Base-by-base conservation (phyloP, 1,284 basidiomycete genomes). In the Phellopilus nigrolimitatus region DNA sequence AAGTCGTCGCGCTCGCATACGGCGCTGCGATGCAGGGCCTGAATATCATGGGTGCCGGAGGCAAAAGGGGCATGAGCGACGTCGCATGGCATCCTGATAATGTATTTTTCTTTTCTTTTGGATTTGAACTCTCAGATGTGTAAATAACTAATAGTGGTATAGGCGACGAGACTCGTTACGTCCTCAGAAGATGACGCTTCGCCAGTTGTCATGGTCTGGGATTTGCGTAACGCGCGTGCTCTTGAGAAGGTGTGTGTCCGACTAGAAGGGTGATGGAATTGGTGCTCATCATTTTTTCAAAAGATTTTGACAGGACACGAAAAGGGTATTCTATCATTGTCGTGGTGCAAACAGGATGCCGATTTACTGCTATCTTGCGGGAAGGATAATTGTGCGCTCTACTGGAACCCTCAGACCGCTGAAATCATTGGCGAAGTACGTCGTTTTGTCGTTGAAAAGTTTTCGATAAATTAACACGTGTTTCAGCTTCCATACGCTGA, bases 11-110 rank as follows among this genome's bases (percentile, higher is more conserved):
- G 6, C 72, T 99, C 41, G 82, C 88, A 8, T 97, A 97, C 64
- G 94, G 93, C 33, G 80, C 81, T 24, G 84, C 85, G 1, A 88
- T 85, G 9, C 74, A 79, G 46, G 71, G 70, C 38, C 72, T 74
- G 19, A 80, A 78, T 47, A 81, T 83, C 10, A 74, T 88, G 67
- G 84, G 82, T 21, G 79, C 85, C 28, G 88, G 91, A 31, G 87
- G 88, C 12, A 73, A 90, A 51, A 76, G 91, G 47, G 92, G 92
- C 9, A 95, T 98, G 89, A 97, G 94, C 65, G 91, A 93, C 62
- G 92, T 99, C 54, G 90, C 90, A 54, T 99, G 95, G 95, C 95
- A 97, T 68, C 95, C 95, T 0, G 92, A 95, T 59, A 93, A 92
- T 63, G 91, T 91, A 57, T 57, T 87, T 68, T 19, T 25, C 33